Conservation (phyloP, 345 rosid species). For the Theobroma cacao region DNA sequence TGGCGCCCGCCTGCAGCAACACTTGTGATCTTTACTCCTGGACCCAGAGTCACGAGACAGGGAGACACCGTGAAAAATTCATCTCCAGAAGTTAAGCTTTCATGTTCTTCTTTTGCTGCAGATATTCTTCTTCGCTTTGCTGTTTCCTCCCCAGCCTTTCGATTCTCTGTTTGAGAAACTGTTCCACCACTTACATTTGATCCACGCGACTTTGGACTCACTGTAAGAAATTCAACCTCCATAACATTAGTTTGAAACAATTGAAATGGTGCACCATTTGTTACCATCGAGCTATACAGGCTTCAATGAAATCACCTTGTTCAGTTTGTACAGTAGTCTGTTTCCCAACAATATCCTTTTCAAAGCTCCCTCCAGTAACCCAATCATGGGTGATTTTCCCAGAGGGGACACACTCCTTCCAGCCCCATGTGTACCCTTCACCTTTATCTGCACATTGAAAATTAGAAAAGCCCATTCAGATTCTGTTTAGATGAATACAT, state of each 20-base stretch:
- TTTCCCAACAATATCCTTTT: constrained; percentile 40
- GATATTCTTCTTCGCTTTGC: constrained; percentile 58
- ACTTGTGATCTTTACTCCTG: constrained; percentile 61
- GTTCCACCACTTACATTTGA: constrained; percentile 25
- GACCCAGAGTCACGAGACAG: constrained; percentile 48
- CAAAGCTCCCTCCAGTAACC: constrained; percentile 33
- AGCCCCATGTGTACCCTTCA: constrained; percentile 87
- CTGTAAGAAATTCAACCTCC: constrained; percentile 19
- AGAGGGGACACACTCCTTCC: constrained; percentile 86
- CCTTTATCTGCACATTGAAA: constrained; percentile 48
- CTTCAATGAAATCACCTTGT: constrained; percentile 40
- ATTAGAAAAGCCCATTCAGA: not conserved
- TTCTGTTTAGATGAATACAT: not conserved
- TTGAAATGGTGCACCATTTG: not conserved
- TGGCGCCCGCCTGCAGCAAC: constrained; percentile 92
- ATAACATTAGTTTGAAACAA: not conserved
- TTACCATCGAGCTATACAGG: not conserved
- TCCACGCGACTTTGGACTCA: constrained; percentile 43
- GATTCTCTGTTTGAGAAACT: constrained; percentile 29
- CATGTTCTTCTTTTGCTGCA: constrained; percentile 48
- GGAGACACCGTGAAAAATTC: constrained; percentile 56
- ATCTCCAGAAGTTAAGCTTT: constrained; percentile 44
- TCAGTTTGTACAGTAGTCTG: constrained; percentile 35
- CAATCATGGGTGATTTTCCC: constrained; percentile 32
- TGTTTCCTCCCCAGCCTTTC: constrained; percentile 50